These are phyloP conservation scores for Xylaria sp. DNA, from an alignment of 2,329 filamentous ascomycete species.

Conservation along the genomic window DNA sequence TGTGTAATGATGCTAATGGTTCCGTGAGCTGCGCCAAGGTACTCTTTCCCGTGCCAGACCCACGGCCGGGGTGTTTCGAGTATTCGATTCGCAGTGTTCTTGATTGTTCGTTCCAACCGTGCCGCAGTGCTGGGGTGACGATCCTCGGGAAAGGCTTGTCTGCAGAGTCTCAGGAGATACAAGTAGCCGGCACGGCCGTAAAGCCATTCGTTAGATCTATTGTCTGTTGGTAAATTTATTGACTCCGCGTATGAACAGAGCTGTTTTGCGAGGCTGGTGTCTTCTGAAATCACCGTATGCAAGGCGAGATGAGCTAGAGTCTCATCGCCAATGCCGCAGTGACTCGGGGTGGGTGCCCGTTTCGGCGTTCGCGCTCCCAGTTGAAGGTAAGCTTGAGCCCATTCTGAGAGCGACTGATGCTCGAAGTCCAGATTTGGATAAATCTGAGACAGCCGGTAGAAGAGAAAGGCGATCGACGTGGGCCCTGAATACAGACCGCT, in stretches of 20 bases:
- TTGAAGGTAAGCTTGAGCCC: constrained; percentile 60
- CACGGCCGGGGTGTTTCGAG: constrained; percentile 64
- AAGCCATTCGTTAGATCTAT: constrained; percentile 69
- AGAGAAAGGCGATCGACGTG: constrained; percentile 66
- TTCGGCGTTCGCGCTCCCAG: constrained; percentile 51
- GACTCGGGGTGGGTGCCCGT: constrained; percentile 53
- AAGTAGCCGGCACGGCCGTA: constrained; percentile 75
- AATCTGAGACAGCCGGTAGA: constrained; percentile 59
- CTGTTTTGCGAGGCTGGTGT: constrained; percentile 52
- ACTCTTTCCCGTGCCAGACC: constrained; percentile 71
- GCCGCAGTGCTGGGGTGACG: constrained; percentile 62
- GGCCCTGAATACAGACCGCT: constrained; percentile 65
- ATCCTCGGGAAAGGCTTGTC: constrained; percentile 40
- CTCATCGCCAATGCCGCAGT: constrained; percentile 64
- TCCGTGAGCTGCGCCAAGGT: constrained; percentile 75
- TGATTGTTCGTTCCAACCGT: constrained; percentile 64
- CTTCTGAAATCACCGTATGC: constrained; percentile 55
- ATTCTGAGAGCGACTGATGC: constrained; percentile 56
- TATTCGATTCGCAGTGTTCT: constrained; percentile 68
- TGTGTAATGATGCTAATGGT: constrained; percentile 78
- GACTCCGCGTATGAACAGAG: constrained; percentile 56
- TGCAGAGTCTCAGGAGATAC: constrained; percentile 73
- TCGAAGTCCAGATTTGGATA: constrained; percentile 58
- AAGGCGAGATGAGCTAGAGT: constrained; percentile 60
- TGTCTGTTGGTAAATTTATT: constrained; percentile 58